These are phyloP conservation scores for Arachnomyces sp. DNA, from an alignment of 2,329 filamentous ascomycete genomes.

Conservation along the genomic window DNA sequence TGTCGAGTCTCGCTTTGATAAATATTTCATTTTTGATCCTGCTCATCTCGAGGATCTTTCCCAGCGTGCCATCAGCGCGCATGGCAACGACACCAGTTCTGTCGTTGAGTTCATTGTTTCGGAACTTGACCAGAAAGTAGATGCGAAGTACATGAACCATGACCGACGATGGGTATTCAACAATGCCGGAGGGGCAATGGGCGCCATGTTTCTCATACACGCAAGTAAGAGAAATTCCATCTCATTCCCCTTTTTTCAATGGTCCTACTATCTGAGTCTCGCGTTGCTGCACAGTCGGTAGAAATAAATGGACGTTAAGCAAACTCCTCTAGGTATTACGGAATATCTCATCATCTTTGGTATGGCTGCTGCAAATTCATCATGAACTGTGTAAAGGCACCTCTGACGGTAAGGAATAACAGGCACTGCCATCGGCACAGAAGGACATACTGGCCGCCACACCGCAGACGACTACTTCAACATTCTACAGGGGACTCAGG, in stretches of 20 bases:
- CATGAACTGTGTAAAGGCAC: too few species aligned
- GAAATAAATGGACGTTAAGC: too few species aligned
- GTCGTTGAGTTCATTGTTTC: constrained; percentile 63
- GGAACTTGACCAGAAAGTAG: constrained; percentile 52
- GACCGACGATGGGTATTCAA: constrained; percentile 85
- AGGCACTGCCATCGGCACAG: constrained; percentile 69
- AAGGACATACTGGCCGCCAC: constrained; percentile 81
- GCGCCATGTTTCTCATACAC: constrained; percentile 83
- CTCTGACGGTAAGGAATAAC: too few species aligned
- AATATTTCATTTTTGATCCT: constrained; percentile 68
- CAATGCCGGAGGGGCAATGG: constrained; percentile 87
- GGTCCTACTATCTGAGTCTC: too few species aligned
- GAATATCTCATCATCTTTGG: constrained; percentile 89
- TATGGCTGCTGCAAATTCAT: constrained; percentile 42
- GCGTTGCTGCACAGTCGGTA: too few species aligned
- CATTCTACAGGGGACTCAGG: constrained; percentile 72
- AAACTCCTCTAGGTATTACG: too few species aligned
- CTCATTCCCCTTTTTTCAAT: too few species aligned
- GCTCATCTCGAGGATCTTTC: constrained; percentile 62
- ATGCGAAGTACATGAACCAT: constrained; percentile 52
- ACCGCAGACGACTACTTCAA: constrained; percentile 93
- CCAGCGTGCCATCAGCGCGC: constrained; percentile 55
- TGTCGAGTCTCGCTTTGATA: constrained; percentile 30
- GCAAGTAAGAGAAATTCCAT: too few species aligned
- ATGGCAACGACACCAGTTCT: constrained; percentile 67